Base-by-base conservation (phyloP, 345 rosid species). In the Gossypium mustelinum region DNA sequence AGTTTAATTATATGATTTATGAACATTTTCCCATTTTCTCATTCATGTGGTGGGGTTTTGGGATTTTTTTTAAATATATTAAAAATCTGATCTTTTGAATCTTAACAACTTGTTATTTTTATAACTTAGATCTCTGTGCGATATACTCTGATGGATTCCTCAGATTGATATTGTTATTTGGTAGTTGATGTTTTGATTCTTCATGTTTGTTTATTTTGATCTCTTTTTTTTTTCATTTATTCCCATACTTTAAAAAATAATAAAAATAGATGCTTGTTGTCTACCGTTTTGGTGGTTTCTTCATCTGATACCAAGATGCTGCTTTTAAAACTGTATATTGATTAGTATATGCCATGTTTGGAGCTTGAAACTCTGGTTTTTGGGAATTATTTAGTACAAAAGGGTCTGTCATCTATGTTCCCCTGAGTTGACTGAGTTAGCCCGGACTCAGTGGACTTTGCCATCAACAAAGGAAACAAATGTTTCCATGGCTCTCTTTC, bases 271-370 rank as follows among this genome's bases (percentile, higher is more conserved):
- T 92, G 89, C 97, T 86, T 85, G 75, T 73, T 92, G 94, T 88
- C 97, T 85, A 84, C 86, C 79, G 83, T 84, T 89, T 83, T 81
- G 91, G 86, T 82, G 89, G 84, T 88, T 86, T 75, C 64, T 84
- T 84, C 86, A 84, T 83, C 94, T 92, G 81, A 88, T 85, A 76
- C 85, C 90, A 51, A 88, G 91, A 90, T 90, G 96, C 90, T 92
- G 97, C 89, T 89, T 87, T 89, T 87, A 5, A 34, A 34, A 34
- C 41, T 34, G 5, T 34, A 34, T 34, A 34, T 34, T 34, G 41
- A 77, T 75, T 81, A 77, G 61, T 79, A 75, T 84, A 76, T 76
- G 83, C 82, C 69, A 80, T 80, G 88, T 83, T 86, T 83, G 86
- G 90, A 83, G 86, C 88, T 48, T 48, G 52, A 48, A 48, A 16